Conservation (phyloP, 805 yeast genomes). For the Myxozyma neglecta region DNA sequence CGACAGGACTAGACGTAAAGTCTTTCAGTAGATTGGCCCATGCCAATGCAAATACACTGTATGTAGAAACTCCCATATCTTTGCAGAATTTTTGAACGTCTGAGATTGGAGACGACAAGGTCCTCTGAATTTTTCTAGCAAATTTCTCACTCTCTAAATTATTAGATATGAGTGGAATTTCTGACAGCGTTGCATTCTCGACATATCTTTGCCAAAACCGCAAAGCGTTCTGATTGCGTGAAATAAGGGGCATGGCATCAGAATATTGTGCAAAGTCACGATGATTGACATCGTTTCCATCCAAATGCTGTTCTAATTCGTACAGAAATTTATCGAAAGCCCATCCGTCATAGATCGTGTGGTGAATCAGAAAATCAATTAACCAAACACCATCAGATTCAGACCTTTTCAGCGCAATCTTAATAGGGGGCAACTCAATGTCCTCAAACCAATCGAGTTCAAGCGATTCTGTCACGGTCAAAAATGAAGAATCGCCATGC, state of each 20-base stretch:
- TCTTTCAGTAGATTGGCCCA: slow-evolving; percentile 27
- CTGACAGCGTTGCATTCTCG: not conserved
- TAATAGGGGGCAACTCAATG: slow-evolving; percentile 13
- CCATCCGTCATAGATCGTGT: slow-evolving; percentile 32
- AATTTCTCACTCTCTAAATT: not conserved
- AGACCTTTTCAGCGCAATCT: not conserved
- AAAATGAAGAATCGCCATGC: slow-evolving; percentile 9
- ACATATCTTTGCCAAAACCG: slow-evolving; percentile 17
- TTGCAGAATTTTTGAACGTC: not conserved
- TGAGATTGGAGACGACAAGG: not conserved
- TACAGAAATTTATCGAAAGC: slow-evolving; percentile 18
- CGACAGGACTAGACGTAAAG: not conserved
- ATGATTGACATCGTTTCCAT: not conserved
- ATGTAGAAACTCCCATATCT: slow-evolving; percentile 9
- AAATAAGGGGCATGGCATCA: slow-evolving; percentile 4
- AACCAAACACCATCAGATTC: not conserved
- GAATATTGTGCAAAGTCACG: slow-evolving; percentile 1
- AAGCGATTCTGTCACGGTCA: not conserved
- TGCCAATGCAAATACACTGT: slow-evolving; percentile 25
- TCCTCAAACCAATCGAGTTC: not conserved
- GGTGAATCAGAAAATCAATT: slow-evolving; percentile 21
- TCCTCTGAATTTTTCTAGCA: not conserved
- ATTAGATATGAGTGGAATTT: slow-evolving; percentile 3
- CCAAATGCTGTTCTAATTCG: slow-evolving; percentile 3
- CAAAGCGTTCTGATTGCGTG: not conserved